Evolutionary conservation across 495 filamentous ascomycete species (phyloP).

Genomic region (Baudoinia panamericana): DNA sequence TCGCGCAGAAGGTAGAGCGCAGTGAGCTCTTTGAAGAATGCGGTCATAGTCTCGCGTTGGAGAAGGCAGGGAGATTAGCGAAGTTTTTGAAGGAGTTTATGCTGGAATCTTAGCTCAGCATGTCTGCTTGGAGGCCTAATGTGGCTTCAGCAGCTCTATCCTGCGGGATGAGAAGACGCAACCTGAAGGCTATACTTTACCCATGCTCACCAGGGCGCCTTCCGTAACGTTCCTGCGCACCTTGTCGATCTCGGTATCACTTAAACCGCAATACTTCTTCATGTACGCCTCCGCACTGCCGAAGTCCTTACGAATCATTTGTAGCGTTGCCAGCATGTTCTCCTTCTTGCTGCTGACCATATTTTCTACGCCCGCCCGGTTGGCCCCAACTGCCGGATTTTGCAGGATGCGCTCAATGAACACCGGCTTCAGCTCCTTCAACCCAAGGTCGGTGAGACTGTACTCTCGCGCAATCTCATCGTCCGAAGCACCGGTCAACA

Average conservation of each 20-base stretch:
- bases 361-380: slow-evolving; percentile 24
- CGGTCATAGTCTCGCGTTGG: slow-evolving; percentile 8
- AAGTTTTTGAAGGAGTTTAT: slow-evolving; percentile 9
- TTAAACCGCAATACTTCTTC: slow-evolving; percentile 39
- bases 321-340: slow-evolving; percentile 41
- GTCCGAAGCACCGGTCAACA: slow-evolving; percentile 22
- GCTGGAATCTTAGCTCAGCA: slow-evolving; percentile 4
- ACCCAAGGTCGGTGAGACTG: slow-evolving; percentile 27
- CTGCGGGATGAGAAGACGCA: too few relatives aligned
- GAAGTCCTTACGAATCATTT: slow-evolving; percentile 38
- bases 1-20: slow-evolving; percentile 4
- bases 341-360: slow-evolving; percentile 20
- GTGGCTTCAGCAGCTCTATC: too few relatives aligned
- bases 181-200: neutral
- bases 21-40: slow-evolving; percentile 11
- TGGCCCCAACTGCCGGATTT: slow-evolving; percentile 27
- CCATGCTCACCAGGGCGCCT: slow-evolving; percentile 6
- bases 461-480: slow-evolving; percentile 28
- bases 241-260: slow-evolving; percentile 35
- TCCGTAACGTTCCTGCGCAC: slow-evolving; percentile 35
- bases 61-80: slow-evolving; percentile 9
- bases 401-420: slow-evolving; percentile 22
- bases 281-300: slow-evolving; percentile 47
- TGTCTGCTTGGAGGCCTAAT: too few relatives aligned
- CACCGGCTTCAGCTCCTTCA: slow-evolving; percentile 19